phyloP scores from a whole-genome alignment of 2,329 filamentous ascomycete species.

The Lachnellula arida region DNA sequence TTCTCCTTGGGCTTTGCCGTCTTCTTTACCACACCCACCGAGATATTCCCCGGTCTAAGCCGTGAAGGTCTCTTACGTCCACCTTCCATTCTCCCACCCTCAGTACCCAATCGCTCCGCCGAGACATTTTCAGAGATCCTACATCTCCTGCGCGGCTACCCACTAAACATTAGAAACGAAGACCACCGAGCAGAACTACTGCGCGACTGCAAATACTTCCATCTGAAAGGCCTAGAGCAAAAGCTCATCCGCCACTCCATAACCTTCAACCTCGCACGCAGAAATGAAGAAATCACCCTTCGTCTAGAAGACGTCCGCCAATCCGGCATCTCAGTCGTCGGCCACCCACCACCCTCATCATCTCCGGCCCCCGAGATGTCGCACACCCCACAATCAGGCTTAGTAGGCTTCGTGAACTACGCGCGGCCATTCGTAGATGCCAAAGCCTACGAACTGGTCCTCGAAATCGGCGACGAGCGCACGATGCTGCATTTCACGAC shows the following conservation, averaged over 20 bases:
- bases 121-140: slow-evolving; percentile 80
- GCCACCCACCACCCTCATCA: slow-evolving; percentile 38
- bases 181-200: slow-evolving; percentile 73
- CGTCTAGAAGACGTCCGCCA: slow-evolving; percentile 84
- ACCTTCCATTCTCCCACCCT: slow-evolving; percentile 78
- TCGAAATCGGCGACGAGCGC: slow-evolving; percentile 71
- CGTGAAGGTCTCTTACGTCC: slow-evolving; percentile 76
- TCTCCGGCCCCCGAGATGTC: slow-evolving; percentile 22
- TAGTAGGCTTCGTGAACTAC: slow-evolving; percentile 65
- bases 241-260: slow-evolving; percentile 73
- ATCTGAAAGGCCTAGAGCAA: slow-evolving; percentile 88
- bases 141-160: slow-evolving; percentile 78
- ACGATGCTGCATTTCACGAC: slow-evolving; percentile 50
- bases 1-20: slow-evolving; percentile 86
- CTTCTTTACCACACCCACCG: slow-evolving; percentile 75
- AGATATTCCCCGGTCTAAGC: slow-evolving; percentile 82
- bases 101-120: slow-evolving; percentile 75
- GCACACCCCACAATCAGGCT: slow-evolving; percentile 1
- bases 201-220: slow-evolving; percentile 86
- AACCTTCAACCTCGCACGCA: slow-evolving; percentile 65
- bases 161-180: slow-evolving; percentile 69
- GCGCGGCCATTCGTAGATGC: slow-evolving; percentile 83
- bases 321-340: slow-evolving; percentile 67
- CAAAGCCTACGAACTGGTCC: slow-evolving; percentile 64
- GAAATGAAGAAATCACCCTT: slow-evolving; percentile 70